These are phyloP conservation scores for Pontederia paniculata DNA, from an alignment of 176 grass and related monocot genomes.

Conservation along the genomic window DNA sequence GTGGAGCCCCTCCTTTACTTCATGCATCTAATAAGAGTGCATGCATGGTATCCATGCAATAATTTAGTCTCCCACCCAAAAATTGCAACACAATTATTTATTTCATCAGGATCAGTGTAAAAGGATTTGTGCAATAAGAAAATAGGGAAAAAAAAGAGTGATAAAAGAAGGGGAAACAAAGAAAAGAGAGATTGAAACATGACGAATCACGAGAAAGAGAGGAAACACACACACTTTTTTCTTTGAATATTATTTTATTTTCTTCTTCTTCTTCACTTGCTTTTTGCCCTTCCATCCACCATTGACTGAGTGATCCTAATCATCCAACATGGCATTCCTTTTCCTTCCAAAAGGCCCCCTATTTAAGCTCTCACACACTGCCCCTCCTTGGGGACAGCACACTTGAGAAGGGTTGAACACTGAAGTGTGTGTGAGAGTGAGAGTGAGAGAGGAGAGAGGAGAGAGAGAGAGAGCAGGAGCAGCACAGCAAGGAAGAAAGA, in stretches of 20 bases:
- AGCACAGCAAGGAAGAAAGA: too few relatives aligned
- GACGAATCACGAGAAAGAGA: conserved; percentile 55
- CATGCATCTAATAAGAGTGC: too few relatives aligned
- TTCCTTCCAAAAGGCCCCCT: conserved; percentile 31
- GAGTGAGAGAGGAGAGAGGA: too few relatives aligned
- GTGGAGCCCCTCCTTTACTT: too few relatives aligned
- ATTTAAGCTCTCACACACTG: conserved; percentile 29
- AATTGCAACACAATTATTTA: too few relatives aligned
- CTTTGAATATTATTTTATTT: conserved; percentile 30
- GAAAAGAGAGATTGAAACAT: conserved; percentile 17
- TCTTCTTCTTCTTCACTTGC: neutral
- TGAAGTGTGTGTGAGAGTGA: too few relatives aligned
- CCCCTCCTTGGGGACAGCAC: conserved; percentile 25
- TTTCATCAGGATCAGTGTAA: too few relatives aligned
- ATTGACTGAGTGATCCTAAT: conserved; percentile 31
- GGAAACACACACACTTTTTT: conserved; percentile 15
- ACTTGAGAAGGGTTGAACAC: neutral
- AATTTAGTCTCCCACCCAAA: too few relatives aligned
- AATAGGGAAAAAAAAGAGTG: conserved; percentile 1
- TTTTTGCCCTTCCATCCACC: conserved; percentile 24
- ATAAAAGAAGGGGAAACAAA: conserved; percentile 3
- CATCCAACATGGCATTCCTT: conserved; percentile 26
- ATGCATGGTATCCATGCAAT: too few relatives aligned
- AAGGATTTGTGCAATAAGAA: too few relatives aligned
- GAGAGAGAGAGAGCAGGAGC: too few relatives aligned